These are phyloP conservation scores for Stagonosporopsis rhizophila DNA, from an alignment of 2,329 filamentous ascomycete genomes.

Conservation along the genomic window DNA sequence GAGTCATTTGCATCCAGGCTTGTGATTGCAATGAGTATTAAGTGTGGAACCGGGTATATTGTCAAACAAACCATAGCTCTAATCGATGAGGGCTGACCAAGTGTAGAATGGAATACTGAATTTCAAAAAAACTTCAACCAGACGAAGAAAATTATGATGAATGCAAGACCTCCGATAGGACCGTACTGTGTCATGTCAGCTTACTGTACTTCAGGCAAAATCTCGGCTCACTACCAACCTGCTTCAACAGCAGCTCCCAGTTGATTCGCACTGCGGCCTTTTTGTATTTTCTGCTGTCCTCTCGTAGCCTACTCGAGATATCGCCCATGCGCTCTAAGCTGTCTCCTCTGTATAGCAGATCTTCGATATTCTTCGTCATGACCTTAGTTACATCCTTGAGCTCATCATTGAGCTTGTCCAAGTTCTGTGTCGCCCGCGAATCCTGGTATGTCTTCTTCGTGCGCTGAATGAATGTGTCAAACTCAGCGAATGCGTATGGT, in stretches of 20 bases:
- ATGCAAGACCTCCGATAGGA: slow-evolving; percentile 79
- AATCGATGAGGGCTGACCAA: neutral
- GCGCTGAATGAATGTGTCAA: slow-evolving; percentile 94
- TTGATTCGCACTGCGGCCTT: slow-evolving; percentile 94
- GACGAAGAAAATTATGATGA: slow-evolving; percentile 85
- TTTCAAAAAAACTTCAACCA: slow-evolving; percentile 92
- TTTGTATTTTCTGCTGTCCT: slow-evolving; percentile 94
- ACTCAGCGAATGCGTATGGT: slow-evolving; percentile 96
- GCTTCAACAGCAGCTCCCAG: slow-evolving; percentile 95
- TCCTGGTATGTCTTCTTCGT: slow-evolving; percentile 96
- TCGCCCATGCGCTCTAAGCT: slow-evolving; percentile 97
- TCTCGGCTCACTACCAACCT: slow-evolving; percentile 57
- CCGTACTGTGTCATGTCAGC: slow-evolving; percentile 68
- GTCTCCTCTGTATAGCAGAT: slow-evolving; percentile 92
- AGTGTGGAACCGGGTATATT: slow-evolving; percentile 22
- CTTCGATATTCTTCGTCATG: slow-evolving; percentile 99
- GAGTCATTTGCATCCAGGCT: neutral
- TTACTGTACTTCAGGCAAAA: slow-evolving; percentile 1
- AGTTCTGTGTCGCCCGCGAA: slow-evolving; percentile 85
- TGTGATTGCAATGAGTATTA: neutral
- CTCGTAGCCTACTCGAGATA: slow-evolving; percentile 82
- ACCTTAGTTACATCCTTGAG: slow-evolving; percentile 97
- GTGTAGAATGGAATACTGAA: too few relatives aligned
- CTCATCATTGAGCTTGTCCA: slow-evolving; percentile 96
- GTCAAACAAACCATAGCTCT: slow-evolving; percentile 10